Percentiles rank a stretch among this genome's conserved stretches.
phyloP scores from a whole-genome alignment of 192 early-diverging fungal genomes.

The Cladochytrium replicatum region DNA sequence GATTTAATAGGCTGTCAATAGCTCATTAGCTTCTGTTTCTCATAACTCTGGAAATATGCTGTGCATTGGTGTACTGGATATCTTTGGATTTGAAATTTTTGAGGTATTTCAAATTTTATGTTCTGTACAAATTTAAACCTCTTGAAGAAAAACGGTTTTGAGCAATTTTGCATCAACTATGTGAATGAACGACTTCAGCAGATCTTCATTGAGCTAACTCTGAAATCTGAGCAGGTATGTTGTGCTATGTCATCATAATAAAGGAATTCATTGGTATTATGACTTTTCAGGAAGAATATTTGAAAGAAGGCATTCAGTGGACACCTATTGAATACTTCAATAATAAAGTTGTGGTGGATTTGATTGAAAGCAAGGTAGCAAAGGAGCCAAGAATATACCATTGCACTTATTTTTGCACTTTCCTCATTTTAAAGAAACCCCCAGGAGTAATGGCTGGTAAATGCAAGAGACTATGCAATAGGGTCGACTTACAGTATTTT shows the following conservation, averaged over 20 bases:
- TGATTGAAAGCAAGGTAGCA: slow-evolving; percentile 80
- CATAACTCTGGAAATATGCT: slow-evolving; percentile 36
- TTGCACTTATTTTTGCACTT: background rate
- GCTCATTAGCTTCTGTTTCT: slow-evolving; percentile 61
- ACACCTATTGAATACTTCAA: slow-evolving; percentile 99
- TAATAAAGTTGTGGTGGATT: slow-evolving; percentile 97
- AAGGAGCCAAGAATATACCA: background rate
- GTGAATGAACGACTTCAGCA: slow-evolving; percentile 96
- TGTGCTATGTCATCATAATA: background rate
- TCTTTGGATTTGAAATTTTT: slow-evolving; percentile 87
- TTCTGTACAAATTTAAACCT: slow-evolving; percentile 24
- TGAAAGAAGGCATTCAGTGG: slow-evolving; percentile 93
- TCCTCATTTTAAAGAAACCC: slow-evolving; percentile 45
- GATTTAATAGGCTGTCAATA: slow-evolving; percentile 76
- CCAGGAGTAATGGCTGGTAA: slow-evolving; percentile 68
- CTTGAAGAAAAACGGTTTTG: slow-evolving; percentile 91
- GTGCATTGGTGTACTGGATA: slow-evolving; percentile 88
- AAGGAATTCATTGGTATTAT: slow-evolving; percentile 4
- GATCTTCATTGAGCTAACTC: slow-evolving; percentile 96
- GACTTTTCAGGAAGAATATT: slow-evolving; percentile 71
- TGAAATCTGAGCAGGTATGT: slow-evolving; percentile 84
- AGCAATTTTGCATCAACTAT: slow-evolving; percentile 99
- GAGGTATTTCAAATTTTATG: slow-evolving; percentile 8
- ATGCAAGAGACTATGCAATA: background rate
- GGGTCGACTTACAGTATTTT: slow-evolving; percentile 8